Evolutionary conservation across 495 filamentous ascomycete species (phyloP), one percentile per base, ranked within the genome.

Genomic region (Penicillium pancosmium): DNA sequence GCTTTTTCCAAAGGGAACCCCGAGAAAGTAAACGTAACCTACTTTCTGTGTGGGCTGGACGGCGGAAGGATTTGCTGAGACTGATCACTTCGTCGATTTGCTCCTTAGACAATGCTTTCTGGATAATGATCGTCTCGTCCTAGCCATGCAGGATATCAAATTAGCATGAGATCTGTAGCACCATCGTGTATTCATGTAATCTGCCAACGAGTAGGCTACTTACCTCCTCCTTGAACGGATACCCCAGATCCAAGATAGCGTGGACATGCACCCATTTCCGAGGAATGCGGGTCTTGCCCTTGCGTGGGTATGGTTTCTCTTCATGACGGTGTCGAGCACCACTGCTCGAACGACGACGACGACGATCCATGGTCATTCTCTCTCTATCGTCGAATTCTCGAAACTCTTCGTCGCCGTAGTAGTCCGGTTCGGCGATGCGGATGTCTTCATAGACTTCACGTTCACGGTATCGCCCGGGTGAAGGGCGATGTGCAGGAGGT

Each of bases 71-170:
- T 64, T 90, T 88, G 68, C 91, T 95, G 41, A 91, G 76, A 59
- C 83, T 87, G 61, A 97, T 88, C 54, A 96, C 78, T 62, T 93
- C 88, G 66, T 96, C 92, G 64, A 97, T 97, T 60, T 95, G 90
- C 27, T 91, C 86, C 59, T 94, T 93, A 12, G 88, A 91, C 21
- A 97, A 80, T 3, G 92, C 92, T 60, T 87, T 85, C 64, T 86
- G 84, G 16, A 97, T 87, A 57, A 96, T 81, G 66, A 93, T 83
- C 50, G 84, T 84, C 50, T 89, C 86, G 40, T 87, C 91, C 90
- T 95, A 9, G 16, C 2, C 7, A n/a, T 25, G 8, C 6, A 31
- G 27, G 0, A 31, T 7, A 9, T 9, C 27, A 13, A 50, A 23
- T 56, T 18, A 48, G 21, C 23, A 48, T 48, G 46, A 27, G 9